Evolutionary conservation across 371 early-diverging fungal species (phyloP).

Genomic region (Parasitella parasitica): DNA sequence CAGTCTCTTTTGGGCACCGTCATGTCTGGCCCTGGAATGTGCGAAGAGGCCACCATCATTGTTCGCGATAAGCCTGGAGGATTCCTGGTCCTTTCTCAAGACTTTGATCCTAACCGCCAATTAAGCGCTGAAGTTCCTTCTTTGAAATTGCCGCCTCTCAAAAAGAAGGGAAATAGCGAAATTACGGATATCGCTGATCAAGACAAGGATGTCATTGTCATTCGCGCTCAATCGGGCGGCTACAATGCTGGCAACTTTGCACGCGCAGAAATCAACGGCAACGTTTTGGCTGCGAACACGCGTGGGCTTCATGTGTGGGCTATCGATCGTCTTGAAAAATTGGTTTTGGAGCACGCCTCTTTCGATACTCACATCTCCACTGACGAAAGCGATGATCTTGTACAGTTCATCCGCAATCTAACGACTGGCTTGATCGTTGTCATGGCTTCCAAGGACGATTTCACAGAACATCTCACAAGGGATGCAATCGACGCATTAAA

Average conservation of each 20-base stretch:
- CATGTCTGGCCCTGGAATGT: slow-evolving; percentile 66
- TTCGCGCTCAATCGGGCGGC: slow-evolving; percentile 75
- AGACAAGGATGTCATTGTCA: slow-evolving; percentile 13
- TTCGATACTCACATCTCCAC: slow-evolving; percentile 79
- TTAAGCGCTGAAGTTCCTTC: slow-evolving; percentile 18
- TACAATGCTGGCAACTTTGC: slow-evolving; percentile 76
- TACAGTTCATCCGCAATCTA: slow-evolving; percentile 62
- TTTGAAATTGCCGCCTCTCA: slow-evolving; percentile 14
- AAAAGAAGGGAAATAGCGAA: neutral
- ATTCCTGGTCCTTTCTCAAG: slow-evolving; percentile 35
- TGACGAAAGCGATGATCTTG: slow-evolving; percentile 73
- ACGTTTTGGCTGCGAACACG: slow-evolving; percentile 52
- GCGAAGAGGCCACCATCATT: slow-evolving; percentile 46
- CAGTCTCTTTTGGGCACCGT: slow-evolving; percentile 75
- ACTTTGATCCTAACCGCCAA: slow-evolving; percentile 17
- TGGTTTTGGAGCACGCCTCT: slow-evolving; percentile 63
- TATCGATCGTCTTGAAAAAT: slow-evolving; percentile 67
- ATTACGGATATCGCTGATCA: neutral
- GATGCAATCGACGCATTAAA: slow-evolving; percentile 58
- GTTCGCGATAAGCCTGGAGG: slow-evolving; percentile 53
- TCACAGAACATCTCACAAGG: slow-evolving; percentile 62
- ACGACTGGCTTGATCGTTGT: slow-evolving; percentile 67
- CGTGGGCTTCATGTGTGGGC: slow-evolving; percentile 80
- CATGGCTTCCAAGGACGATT: slow-evolving; percentile 74
- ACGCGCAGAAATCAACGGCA: slow-evolving; percentile 67